Evolutionary conservation across 495 filamentous ascomycete genomes (phyloP), one percentile per base, ranked within the genome.

Genomic region (Xylaria curta): DNA sequence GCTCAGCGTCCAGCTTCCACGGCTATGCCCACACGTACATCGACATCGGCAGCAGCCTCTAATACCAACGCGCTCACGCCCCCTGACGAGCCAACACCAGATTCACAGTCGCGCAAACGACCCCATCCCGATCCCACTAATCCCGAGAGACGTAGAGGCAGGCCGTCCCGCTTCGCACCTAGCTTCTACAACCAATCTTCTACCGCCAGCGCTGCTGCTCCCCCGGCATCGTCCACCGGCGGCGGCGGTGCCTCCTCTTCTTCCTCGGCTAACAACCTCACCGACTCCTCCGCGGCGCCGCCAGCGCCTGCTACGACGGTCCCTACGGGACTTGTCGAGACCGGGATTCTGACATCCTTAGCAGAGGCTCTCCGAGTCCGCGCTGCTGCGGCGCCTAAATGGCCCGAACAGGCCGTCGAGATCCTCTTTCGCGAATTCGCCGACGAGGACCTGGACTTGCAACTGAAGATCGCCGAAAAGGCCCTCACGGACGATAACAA

Each of bases 381-480:
- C 17, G 62, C 42, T 66, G 71, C n/a, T n/a, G n/a, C n/a, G n/a
- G n/a, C 73, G 9, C 77, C 78, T 0, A 77, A 71, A 38, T 87
- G 84, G 84, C 73, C 82, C 4, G 85, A 87, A 69, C 84, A 85
- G 75, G 85, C 85, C 0, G 75, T 87, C 24, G 85, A 87, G 61
- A 79, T 85, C 9, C 82, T 87, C 71, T 87, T 87, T 71, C 78
- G 78, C 31, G 85, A 87, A 40, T 87, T 87, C 53, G 72, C 76
- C 60, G 78, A 78, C 46, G 85, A 87, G 66, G 85, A 87, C 63
- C 75, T 80, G 44, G 85, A 87, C 66, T 70, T 87, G 58, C 83
- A 86, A 78, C 75, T 87, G 15, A 86, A 85, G 78, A 85, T 87
- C 15, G 83, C 85, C 10, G 85, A 87, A 76, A 87, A 85, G 72